These are phyloP conservation scores for Cairneyella variabilis DNA, from an alignment of 495 filamentous ascomycete genomes.

Conservation along the genomic window DNA sequence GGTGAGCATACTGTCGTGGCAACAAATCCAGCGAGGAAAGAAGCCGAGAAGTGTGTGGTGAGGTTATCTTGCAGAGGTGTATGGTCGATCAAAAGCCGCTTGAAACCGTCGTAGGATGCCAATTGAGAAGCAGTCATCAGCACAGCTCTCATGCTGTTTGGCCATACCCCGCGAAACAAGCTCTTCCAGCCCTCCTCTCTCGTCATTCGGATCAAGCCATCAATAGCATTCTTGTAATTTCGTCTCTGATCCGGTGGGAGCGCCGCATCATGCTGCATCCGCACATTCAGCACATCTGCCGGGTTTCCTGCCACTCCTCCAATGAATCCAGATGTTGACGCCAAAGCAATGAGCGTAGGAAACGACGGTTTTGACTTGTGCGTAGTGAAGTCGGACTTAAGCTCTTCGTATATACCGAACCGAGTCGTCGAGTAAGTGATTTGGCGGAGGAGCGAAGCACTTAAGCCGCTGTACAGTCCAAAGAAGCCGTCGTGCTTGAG, in stretches of 20 bases:
- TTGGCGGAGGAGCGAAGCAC: constrained; percentile 88
- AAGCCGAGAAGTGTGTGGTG: constrained; percentile 81
- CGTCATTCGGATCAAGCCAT: constrained; percentile 81
- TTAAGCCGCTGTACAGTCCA: constrained; percentile 83
- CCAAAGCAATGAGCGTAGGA: constrained; percentile 71
- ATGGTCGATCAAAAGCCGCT: constrained; percentile 64
- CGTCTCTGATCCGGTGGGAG: constrained; percentile 69
- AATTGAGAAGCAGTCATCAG: constrained; percentile 93
- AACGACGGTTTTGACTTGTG: constrained; percentile 53
- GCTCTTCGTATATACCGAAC: constrained; percentile 91
- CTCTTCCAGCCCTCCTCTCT: constrained; percentile 62
- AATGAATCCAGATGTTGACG: constrained; percentile 77
- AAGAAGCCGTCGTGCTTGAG: constrained; percentile 57
- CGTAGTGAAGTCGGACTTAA: constrained; percentile 64
- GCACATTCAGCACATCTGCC: constrained; percentile 93
- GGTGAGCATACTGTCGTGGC: constrained; percentile 94
- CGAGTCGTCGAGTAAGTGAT: constrained; percentile 88
- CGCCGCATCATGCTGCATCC: constrained; percentile 94
- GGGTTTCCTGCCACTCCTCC: constrained; percentile 91
- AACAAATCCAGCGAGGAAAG: constrained; percentile 83
- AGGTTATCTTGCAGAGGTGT: constrained; percentile 72
- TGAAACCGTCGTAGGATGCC: constrained; percentile 90
- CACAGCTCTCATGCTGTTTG: constrained; percentile 83
- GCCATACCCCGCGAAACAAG: constrained; percentile 86
- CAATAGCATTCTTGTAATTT: constrained; percentile 84